phyloP scores from a whole-genome alignment of 495 filamentous ascomycete species.

The Neurospora sp. region DNA sequence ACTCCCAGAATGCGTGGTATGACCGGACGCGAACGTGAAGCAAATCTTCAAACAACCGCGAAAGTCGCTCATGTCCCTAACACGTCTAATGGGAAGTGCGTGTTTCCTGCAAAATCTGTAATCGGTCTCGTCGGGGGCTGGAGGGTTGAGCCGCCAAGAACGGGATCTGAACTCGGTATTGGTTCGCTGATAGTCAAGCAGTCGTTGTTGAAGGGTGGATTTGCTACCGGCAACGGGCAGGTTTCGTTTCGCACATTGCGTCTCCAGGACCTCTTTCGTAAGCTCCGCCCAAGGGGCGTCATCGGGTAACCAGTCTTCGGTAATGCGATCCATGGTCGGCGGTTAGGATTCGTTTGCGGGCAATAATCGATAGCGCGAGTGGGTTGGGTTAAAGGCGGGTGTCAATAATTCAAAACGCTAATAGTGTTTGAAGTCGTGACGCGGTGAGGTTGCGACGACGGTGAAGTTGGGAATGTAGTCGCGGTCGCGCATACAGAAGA shows the following conservation, averaged over 20 bases:
- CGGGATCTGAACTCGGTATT: background rate
- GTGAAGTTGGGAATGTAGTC: too few species aligned
- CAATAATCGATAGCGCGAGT: background rate
- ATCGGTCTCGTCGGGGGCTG: background rate
- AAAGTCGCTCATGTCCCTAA: background rate
- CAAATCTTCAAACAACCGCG: background rate
- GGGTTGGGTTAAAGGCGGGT: background rate
- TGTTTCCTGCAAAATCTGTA: background rate
- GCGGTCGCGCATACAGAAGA: background rate
- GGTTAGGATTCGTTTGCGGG: background rate
- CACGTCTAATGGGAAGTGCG: background rate
- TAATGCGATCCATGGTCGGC: background rate
- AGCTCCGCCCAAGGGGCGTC: background rate
- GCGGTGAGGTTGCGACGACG: background rate
- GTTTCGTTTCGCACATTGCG: background rate
- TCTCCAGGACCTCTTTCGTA: background rate
- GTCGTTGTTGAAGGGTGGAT: background rate
- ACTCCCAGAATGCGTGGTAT: background rate
- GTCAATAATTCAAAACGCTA: background rate
- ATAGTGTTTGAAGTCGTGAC: background rate
- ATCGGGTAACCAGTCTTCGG: background rate
- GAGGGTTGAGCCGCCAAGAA: background rate
- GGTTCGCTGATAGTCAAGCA: background rate
- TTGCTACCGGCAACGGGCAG: background rate
- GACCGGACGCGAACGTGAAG: background rate